Evolutionary conservation across 306 rosid species (phyloP).

Genomic region (Quercus dentata): DNA sequence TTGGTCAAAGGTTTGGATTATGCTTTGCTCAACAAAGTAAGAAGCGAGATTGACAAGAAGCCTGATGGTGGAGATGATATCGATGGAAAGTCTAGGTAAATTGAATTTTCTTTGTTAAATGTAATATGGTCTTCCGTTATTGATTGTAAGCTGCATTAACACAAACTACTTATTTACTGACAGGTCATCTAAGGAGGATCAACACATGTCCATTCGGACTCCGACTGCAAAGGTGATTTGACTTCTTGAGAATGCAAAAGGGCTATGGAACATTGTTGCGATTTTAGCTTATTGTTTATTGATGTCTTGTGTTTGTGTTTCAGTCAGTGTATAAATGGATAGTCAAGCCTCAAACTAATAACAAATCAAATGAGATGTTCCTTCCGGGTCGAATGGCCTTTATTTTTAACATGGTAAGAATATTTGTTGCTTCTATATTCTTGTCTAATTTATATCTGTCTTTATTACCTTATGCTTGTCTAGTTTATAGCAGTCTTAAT

Average conservation of each 20-base stretch:
- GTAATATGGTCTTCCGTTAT: not conserved
- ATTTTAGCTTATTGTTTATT: slow-evolving; percentile 15
- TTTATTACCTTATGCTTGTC: not conserved
- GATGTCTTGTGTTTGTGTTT: slow-evolving; percentile 30
- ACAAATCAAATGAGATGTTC: slow-evolving; percentile 88
- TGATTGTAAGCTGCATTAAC: not conserved
- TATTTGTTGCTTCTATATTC: slow-evolving; percentile 7
- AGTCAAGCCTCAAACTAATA: slow-evolving; percentile 81
- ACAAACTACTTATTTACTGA: slow-evolving; percentile 20
- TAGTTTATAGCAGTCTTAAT: slow-evolving; percentile 8
- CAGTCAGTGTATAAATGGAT: slow-evolving; percentile 97
- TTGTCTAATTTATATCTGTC: slow-evolving; percentile 8
- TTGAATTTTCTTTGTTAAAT: not conserved
- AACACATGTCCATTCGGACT: slow-evolving; percentile 70
- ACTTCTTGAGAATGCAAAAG: not conserved
- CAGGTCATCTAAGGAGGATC: slow-evolving; percentile 85
- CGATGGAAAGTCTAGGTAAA: slow-evolving; percentile 73
- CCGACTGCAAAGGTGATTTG: slow-evolving; percentile 76
- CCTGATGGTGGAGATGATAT: slow-evolving; percentile 72
- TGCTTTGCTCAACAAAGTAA: slow-evolving; percentile 88
- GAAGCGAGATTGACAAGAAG: slow-evolving; percentile 93
- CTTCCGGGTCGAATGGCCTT: slow-evolving; percentile 96
- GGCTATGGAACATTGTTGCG: slow-evolving; percentile 4
- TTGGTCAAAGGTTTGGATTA: slow-evolving; percentile 96
- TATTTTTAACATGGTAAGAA: slow-evolving; percentile 81